Percentiles rank a stretch among this genome's conserved stretches.
Evolutionary conservation across 1,139 yeast species (phyloP).

Genomic region (Yamadazyma triangularis): DNA sequence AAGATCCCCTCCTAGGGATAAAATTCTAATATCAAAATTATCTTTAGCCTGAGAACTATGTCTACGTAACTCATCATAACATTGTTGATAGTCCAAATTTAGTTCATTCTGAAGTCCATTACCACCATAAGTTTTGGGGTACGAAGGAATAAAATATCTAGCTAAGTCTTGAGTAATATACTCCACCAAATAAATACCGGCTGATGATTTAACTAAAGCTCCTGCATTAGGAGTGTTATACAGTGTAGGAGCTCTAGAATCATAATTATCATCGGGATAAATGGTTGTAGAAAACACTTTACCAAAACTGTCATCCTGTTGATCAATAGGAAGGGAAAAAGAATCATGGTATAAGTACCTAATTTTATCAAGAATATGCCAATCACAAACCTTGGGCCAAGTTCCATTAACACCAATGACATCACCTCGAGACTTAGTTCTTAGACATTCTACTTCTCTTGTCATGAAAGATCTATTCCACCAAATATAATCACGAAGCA

Average conservation of each 20-base stretch:
- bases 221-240: slow-evolving; percentile 32
- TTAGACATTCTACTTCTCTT: slow-evolving; percentile 54
- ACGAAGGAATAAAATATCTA: slow-evolving; percentile 55
- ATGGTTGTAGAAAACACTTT: slow-evolving; percentile 25
- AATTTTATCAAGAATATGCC: slow-evolving; percentile 79
- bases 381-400: slow-evolving; percentile 53
- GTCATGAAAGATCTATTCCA: slow-evolving; percentile 82
- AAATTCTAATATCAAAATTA: slow-evolving; percentile 44
- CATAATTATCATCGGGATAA: slow-evolving; percentile 16
- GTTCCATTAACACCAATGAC: slow-evolving; percentile 55
- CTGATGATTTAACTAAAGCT: slow-evolving; percentile 44
- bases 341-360: slow-evolving; percentile 80
- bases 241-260: slow-evolving; percentile 20
- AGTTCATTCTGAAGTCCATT: slow-evolving; percentile 54
- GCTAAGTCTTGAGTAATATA: slow-evolving; percentile 60
- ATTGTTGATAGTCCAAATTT: slow-evolving; percentile 43
- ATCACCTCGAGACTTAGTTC: slow-evolving; percentile 40
- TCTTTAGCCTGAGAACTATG: slow-evolving; percentile 22
- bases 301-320: slow-evolving; percentile 16
- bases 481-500: slow-evolving; percentile 80
- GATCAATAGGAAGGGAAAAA: slow-evolving; percentile 67
- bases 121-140: slow-evolving; percentile 55
- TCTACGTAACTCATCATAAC: slow-evolving; percentile 33
- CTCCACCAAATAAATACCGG: slow-evolving; percentile 76
- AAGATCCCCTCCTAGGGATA: slow-evolving; percentile 41